Evolutionary conservation across 768 basidiomycete genomes (phyloP), one percentile per base, ranked within the genome.

Genomic region (Lenzites betulinus): DNA sequence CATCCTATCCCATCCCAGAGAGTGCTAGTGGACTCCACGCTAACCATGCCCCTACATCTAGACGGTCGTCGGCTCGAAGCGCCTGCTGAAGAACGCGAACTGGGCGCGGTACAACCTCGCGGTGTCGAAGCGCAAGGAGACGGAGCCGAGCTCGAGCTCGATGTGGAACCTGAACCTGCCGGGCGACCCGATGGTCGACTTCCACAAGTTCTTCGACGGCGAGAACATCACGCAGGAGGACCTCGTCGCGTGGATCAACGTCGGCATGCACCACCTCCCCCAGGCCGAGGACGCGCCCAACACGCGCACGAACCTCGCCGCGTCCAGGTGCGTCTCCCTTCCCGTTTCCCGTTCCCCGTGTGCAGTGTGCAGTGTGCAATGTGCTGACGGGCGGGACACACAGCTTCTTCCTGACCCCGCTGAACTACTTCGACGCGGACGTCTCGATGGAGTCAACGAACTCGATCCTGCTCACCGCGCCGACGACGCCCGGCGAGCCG

Each of bases 111-210:
- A 87, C 67, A 83, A 84, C 67, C 71, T 87, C 5, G 83, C 83
- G 1, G 79, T 87, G 13, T 81, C 84, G 18, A 73, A 70, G 53
- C 77, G 81, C 36, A 86, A 89, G 70, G 87, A 88, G 20, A 80
- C 79, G 1, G 87, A 89, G 70, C 85, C 82, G 2, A 73, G 76
- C 0, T 83, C 81, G 15, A 84, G 81, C 59, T 76, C 76, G 42
- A 79, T 80, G 73, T 89, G 86, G 85, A 88, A 87, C 69, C 74
- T 83, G 55, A 81, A 89, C 67, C 70, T 88, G 4, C 85, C 86
- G 1, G 85, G 82, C 1, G 62, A 65, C 5, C 84, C 84, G 5
- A 72, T 79, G 12, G 81, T 86, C 50, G 76, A 86, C 67, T 87
- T 85, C 69, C 80, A 84, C 71, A 77, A 78, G 42, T 86, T 86